Evolutionary conservation across 495 filamentous ascomycete species (phyloP).

Genomic region (Podospora appendiculata): DNA sequence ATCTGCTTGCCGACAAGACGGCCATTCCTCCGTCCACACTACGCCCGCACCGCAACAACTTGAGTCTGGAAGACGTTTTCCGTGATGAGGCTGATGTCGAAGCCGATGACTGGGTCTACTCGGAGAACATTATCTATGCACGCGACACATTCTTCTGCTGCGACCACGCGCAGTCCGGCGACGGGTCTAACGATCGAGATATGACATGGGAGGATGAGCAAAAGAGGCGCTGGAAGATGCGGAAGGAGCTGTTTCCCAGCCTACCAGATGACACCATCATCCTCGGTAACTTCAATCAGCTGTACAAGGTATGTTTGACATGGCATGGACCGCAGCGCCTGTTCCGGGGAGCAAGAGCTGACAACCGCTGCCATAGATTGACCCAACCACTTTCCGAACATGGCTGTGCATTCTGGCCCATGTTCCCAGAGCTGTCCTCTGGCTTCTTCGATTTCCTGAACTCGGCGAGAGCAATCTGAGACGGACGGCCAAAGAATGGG

Average conservation of each 20-base stretch:
- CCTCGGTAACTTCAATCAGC: constrained; percentile 96
- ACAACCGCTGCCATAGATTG: constrained; percentile 57
- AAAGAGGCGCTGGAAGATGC: constrained; percentile 79
- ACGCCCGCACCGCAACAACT: constrained; percentile 66
- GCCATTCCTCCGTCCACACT: constrained; percentile 80
- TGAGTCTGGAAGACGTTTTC: constrained; percentile 62
- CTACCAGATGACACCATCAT: constrained; percentile 82
- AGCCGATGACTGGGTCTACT: constrained; percentile 79
- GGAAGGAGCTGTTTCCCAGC: constrained; percentile 85
- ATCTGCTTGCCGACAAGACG: constrained; percentile 83
- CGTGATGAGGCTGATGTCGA: constrained; percentile 61
- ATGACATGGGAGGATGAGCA: constrained; percentile 84
- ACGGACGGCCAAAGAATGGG: constrained; percentile 75
- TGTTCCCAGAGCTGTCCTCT: constrained; percentile 83
- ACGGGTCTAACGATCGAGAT: constrained; percentile 56
- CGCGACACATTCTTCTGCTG: constrained; percentile 99
- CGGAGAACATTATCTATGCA: constrained; percentile 92
- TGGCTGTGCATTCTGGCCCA: constrained; percentile 92
- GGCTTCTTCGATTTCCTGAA: constrained; percentile 95
- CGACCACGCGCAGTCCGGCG: constrained; percentile 90
- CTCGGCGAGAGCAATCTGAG: constrained; percentile 80
- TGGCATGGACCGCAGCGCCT: too few relatives aligned
- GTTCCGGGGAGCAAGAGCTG: not conserved
- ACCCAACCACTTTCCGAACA: constrained; percentile 91
- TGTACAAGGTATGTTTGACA: constrained; percentile 76